phyloP scores from a whole-genome alignment of 352 stramenopile species.

The Globisporangium megalacanthum region DNA sequence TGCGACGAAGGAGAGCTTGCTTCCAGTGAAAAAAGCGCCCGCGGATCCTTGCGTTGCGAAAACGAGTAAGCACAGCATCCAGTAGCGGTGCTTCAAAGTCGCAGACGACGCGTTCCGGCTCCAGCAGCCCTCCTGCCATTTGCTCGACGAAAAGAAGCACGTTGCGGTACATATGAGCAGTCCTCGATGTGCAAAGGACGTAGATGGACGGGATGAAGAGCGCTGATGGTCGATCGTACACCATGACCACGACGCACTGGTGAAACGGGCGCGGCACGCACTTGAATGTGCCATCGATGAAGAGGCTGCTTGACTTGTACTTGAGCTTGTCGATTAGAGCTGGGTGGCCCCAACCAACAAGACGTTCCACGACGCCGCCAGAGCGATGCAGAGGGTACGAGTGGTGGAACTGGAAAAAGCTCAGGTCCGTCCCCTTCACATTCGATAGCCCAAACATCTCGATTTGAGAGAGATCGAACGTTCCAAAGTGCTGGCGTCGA shows the following conservation, averaged over 20 bases:
- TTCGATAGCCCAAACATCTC: too few species aligned
- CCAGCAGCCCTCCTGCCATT: not conserved
- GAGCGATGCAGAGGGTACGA: too few species aligned
- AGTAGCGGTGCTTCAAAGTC: not conserved
- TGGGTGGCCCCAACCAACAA: not conserved
- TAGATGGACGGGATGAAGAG: not conserved
- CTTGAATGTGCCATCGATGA: not conserved
- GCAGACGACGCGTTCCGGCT: not conserved
- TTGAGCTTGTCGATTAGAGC: not conserved
- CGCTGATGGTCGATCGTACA: not conserved
- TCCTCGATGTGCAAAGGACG: not conserved
- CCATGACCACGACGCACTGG: slow-evolving; percentile 1
- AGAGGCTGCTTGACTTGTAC: not conserved
- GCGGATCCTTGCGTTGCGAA: not conserved
- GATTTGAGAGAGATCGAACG: too few species aligned
- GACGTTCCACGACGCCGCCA: not conserved
- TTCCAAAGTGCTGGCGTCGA: too few species aligned
- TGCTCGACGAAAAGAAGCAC: too few species aligned
- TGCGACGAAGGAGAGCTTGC: not conserved
- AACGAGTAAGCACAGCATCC: not conserved
- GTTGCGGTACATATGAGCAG: not conserved
- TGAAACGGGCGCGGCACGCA: not conserved
- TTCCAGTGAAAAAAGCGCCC: not conserved
- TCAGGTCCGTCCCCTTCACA: too few species aligned
- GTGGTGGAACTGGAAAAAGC: not conserved